phyloP scores from a whole-genome alignment of 257 asterid genomes.

The Agastache rugosa region DNA sequence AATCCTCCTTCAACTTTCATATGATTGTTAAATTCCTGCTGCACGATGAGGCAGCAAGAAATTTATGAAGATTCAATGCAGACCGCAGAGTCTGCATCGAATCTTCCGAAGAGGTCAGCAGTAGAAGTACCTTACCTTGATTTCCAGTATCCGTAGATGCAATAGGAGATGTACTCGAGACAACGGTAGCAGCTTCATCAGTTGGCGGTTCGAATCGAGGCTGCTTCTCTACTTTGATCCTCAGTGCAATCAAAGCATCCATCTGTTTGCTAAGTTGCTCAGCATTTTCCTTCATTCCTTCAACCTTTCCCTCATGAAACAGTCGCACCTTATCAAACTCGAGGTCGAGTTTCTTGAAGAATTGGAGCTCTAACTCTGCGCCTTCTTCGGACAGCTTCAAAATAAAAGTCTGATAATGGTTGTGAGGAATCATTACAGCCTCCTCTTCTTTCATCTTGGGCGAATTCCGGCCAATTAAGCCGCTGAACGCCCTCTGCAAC shows the following conservation, averaged over 20 bases:
- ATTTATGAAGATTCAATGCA: too few species aligned
- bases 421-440: conserved; percentile 40
- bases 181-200: not conserved
- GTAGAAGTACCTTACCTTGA: conserved; percentile 34
- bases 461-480: conserved; percentile 47
- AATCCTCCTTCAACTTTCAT: not conserved
- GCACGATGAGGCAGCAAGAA: too few species aligned
- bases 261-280: conserved; percentile 64
- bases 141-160: conserved; percentile 24
- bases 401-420: conserved; percentile 47
- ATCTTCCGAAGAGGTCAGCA: not conserved
- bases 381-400: conserved; percentile 54
- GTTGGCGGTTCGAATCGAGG: conserved; percentile 21
- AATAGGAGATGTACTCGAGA: conserved; percentile 16
- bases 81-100: too few species aligned
- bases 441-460: conserved; percentile 50
- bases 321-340: conserved; percentile 66
- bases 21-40: not conserved
- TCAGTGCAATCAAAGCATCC: conserved; percentile 75
- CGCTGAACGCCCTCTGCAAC: conserved; percentile 67
- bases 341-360: conserved; percentile 60
- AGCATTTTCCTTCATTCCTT: conserved; percentile 53
- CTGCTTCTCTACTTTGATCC: conserved; percentile 56
- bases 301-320: conserved; percentile 53
- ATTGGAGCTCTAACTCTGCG: conserved; percentile 53